Evolutionary conservation across 2,329 filamentous ascomycete species (phyloP).

Genomic region (Erysiphe neolycopersici): DNA sequence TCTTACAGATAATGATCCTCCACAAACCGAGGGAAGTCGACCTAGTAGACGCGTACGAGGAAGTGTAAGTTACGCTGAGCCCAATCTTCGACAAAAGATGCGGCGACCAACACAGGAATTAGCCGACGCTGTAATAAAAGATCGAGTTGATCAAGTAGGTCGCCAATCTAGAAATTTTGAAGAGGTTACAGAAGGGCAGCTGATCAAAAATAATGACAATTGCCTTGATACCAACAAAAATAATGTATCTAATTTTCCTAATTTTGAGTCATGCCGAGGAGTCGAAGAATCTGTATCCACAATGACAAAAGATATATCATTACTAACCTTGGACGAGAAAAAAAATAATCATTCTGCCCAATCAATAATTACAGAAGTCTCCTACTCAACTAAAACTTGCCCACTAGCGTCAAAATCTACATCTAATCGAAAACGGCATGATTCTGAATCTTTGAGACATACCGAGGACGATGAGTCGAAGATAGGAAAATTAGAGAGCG

Average conservation of each 20-base stretch:
- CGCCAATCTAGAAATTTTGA: background rate
- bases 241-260: too few relatives aligned
- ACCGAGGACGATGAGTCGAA: background rate
- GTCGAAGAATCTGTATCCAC: background rate
- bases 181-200: background rate
- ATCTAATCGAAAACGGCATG: background rate
- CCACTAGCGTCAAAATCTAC: background rate
- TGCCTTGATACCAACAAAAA: too few relatives aligned
- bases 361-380: background rate
- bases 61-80: slow-evolving; percentile 57
- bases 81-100: slow-evolving; percentile 63
- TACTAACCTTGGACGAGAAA: background rate
- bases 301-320: background rate
- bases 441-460: background rate
- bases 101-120: slow-evolving; percentile 51
- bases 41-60: slow-evolving; percentile 39
- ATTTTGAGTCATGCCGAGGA: too few relatives aligned
- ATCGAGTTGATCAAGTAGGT: slow-evolving; percentile 19
- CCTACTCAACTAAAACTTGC: background rate
- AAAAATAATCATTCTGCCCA: background rate
- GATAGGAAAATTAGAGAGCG: background rate
- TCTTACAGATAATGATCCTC: background rate
- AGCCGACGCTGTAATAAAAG: slow-evolving; percentile 44
- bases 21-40: slow-evolving; percentile 23
- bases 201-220: too few relatives aligned